A percentile compares a stretch with the other conserved stretches of the same genome.
Conservation (phyloP, 108 stramenopile genomes). For the Pseudonitzschia pungens region DNA sequence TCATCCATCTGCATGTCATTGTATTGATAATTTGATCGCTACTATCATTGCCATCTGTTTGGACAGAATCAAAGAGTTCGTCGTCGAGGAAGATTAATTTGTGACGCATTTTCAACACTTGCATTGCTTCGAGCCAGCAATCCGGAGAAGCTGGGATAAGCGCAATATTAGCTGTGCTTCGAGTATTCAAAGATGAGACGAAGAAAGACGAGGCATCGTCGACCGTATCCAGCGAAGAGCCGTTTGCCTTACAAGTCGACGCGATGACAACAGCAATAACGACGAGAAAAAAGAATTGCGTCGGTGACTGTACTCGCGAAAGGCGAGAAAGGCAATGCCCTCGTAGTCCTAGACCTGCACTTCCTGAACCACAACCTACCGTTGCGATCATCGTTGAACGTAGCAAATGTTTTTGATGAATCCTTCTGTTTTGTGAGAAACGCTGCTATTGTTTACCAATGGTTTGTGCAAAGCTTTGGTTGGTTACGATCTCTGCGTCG, state of each 20-base stretch:
- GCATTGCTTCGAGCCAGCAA: constrained; percentile 39
- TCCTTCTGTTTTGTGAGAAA: too few species aligned
- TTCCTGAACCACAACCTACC: not conserved
- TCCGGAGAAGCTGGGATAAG: constrained; percentile 30
- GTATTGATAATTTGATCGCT: not conserved
- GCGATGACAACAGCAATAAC: not conserved
- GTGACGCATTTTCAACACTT: constrained; percentile 12
- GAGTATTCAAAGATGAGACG: not conserved
- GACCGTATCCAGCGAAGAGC: not conserved
- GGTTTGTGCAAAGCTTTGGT: too few species aligned
- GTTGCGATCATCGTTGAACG: not conserved
- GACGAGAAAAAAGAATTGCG: not conserved
- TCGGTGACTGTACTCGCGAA: not conserved
- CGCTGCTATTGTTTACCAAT: too few species aligned
- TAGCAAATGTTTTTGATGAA: too few species aligned
- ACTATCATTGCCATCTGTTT: constrained; percentile 2
- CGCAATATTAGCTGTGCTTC: constrained; percentile 2
- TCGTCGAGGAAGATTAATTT: not conserved
- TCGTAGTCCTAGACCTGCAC: not conserved
- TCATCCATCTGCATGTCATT: constrained; percentile 27
- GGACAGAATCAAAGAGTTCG: not conserved
- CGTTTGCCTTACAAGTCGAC: not conserved
- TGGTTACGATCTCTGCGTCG: too few species aligned
- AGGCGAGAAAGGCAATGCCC: not conserved
- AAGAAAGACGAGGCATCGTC: not conserved